A percentile compares a stretch with the other conserved stretches of the same genome.
These are phyloP conservation scores for Penicillium sp. DNA, from an alignment of 2,329 filamentous ascomycete species.

Conservation along the genomic window DNA sequence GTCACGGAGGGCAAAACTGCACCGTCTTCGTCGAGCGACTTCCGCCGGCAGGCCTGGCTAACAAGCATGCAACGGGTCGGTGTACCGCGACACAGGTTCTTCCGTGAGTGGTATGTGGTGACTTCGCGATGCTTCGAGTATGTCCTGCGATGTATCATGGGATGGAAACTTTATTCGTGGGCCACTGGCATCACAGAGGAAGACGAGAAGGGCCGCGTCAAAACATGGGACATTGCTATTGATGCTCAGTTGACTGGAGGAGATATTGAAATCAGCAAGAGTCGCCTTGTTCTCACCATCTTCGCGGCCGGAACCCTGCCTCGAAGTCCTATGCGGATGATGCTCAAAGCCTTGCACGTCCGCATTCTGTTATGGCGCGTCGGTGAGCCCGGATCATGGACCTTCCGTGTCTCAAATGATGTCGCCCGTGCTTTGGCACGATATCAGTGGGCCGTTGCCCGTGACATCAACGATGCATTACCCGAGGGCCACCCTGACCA, in stretches of 20 bases:
- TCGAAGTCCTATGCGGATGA: conserved; percentile 76
- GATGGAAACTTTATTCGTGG: conserved; percentile 73
- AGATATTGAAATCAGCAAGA: conserved; percentile 85
- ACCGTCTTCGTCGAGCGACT: conserved; percentile 76
- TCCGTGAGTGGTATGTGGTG: conserved; percentile 81
- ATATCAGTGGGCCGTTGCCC: conserved; percentile 79
- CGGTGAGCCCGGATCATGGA: conserved; percentile 65
- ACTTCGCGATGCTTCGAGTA: conserved; percentile 80
- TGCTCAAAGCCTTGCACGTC: conserved; percentile 90
- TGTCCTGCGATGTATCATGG: conserved; percentile 74
- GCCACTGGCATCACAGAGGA: conserved; percentile 80
- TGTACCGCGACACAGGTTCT: conserved; percentile 83
- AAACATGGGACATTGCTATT: conserved; percentile 90
- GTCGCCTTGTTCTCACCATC: conserved; percentile 79
- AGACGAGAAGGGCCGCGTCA: conserved; percentile 81
- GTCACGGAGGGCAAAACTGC: conserved; percentile 28
- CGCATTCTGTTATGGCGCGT: conserved; percentile 84
- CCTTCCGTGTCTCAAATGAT: conserved; percentile 65
- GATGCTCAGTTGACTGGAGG: conserved; percentile 91
- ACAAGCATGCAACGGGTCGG: conserved; percentile 91
- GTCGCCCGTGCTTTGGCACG: conserved; percentile 73
- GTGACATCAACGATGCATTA: conserved; percentile 56
- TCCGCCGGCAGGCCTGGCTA: conserved; percentile 86
- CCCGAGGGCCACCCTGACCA: conserved; percentile 62
- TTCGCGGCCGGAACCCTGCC: conserved; percentile 86